These are phyloP conservation scores for Sordariomycetes sp. DNA, from an alignment of 2,329 filamentous ascomycete genomes.

Conservation along the genomic window DNA sequence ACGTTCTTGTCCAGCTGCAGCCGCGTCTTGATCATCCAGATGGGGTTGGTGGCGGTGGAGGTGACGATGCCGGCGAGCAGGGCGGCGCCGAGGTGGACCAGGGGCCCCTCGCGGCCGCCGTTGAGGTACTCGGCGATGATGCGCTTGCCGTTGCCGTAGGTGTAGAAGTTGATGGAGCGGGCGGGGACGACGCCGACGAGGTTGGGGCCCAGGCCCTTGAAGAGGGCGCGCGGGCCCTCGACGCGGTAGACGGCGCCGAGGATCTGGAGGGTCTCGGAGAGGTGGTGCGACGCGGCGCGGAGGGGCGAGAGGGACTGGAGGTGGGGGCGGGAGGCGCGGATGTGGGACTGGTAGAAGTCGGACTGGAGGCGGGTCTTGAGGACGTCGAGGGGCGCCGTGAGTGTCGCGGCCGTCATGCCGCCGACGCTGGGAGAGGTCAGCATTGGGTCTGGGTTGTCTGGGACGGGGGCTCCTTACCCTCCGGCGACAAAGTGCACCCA, in stretches of 20 bases:
- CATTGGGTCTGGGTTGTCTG: background rate
- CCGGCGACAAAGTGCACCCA: conserved; percentile 90
- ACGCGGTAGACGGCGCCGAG: conserved; percentile 67
- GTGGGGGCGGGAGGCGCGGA: conserved; percentile 54
- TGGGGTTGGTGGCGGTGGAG: conserved; percentile 86
- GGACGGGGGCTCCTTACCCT: conserved; percentile 47
- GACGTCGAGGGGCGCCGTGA: conserved; percentile 91
- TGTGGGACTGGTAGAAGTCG: conserved; percentile 79
- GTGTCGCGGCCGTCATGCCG: conserved; percentile 81
- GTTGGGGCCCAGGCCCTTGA: conserved; percentile 89
- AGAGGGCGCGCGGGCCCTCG: conserved; percentile 79
- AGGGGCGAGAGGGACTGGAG: conserved; percentile 46
- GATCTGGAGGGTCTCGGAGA: conserved; percentile 79
- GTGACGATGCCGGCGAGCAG: conserved; percentile 73
- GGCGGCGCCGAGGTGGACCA: conserved; percentile 70
- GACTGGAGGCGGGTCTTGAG: conserved; percentile 89
- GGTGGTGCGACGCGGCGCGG: conserved; percentile 60
- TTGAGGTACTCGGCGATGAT: conserved; percentile 69
- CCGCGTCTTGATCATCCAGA: conserved; percentile 92
- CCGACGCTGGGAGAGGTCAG: conserved; percentile 49
- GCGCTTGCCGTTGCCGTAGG: conserved; percentile 85
- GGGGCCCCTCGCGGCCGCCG: conserved; percentile 55
- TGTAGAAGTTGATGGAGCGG: conserved; percentile 85
- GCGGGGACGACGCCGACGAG: conserved; percentile 83
- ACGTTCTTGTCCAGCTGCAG: conserved; percentile 84